Base-by-base conservation (phyloP, 257 asterid genomes). In the Craterostigma plantagineum region DNA sequence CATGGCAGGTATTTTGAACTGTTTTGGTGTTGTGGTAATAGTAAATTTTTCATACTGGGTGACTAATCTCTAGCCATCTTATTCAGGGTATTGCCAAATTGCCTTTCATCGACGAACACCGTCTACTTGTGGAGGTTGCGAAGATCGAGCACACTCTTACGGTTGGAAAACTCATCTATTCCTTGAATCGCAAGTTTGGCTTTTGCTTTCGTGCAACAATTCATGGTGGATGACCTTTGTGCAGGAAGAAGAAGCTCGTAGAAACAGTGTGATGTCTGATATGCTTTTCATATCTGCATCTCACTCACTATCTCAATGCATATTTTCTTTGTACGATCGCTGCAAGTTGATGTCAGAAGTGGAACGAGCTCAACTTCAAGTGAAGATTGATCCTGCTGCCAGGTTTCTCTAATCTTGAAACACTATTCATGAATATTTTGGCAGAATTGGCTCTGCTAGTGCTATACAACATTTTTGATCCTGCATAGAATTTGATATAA, bases 41-140 rank as follows among this genome's bases (percentile, higher is more conserved):
- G 30, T 23, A 23, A n/a, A n/a, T n/a, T n/a, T n/a, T n/a, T n/a
- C n/a, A n/a, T n/a, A n/a, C n/a, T n/a, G n/a, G n/a, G n/a, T n/a
- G n/a, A n/a, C n/a, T n/a, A n/a, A 23, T 23, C 30, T 6, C 2
- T 23, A 23, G 30, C 30, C 30, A 23, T 40, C n/a, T 40, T 11
- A 4, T 40, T 42, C 54, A 87, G 98, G 98, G 98, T 47, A 57
- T 87, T 58, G 98, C 95, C 45, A 87, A 87, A 57, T 61, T 87
- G 63, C 98, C 98, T 46, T 87, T 87, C 69, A 87, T 87, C 60
- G 95, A 82, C 61, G 95, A 82, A 67, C 53, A 38, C 30, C 93
- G 98, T 59, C 84, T 87, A 53, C 93, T 87, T 46, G 68, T 70
- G 2, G 98, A 87, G 66, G 98, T 87, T 48, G 76, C 71, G 45